These are phyloP conservation scores for Mycena chlorophos DNA, from an alignment of 768 basidiomycete species.

Conservation along the genomic window DNA sequence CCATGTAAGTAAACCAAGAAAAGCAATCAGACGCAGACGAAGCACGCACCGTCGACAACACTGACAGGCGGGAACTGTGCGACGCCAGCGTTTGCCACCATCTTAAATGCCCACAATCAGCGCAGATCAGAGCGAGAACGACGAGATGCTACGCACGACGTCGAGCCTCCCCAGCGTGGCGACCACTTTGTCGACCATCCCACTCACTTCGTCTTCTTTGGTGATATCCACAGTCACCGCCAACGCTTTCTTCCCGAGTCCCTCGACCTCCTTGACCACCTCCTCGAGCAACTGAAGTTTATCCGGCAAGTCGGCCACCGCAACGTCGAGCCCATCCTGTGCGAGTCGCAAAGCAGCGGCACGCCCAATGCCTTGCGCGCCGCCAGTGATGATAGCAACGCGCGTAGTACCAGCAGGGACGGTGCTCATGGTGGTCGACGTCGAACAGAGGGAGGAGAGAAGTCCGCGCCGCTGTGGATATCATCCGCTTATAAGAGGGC, in stretches of 20 bases:
- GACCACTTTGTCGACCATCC: constrained; percentile 27
- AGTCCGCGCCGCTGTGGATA: background rate
- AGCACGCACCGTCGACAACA: constrained; percentile 27
- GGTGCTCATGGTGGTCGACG: background rate
- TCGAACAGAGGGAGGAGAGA: background rate
- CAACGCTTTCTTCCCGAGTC: constrained; percentile 21
- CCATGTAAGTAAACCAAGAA: too few relatives aligned
- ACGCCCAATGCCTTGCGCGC: constrained; percentile 35
- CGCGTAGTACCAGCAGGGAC: constrained; percentile 1
- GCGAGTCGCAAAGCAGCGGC: constrained; percentile 35
- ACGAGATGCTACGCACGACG: constrained; percentile 29
- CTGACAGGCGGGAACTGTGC: background rate
- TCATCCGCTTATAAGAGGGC: background rate
- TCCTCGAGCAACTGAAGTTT: constrained; percentile 22
- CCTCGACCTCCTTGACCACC: constrained; percentile 29
- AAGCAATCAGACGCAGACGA: too few relatives aligned
- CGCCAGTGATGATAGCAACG: constrained; percentile 34
- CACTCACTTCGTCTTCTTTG: constrained; percentile 29
- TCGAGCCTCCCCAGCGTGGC: constrained; percentile 27
- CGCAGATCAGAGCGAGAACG: background rate
- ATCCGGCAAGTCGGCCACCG: constrained; percentile 28
- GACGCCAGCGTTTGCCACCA: constrained; percentile 39
- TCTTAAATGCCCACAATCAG: constrained; percentile 21
- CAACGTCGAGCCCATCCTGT: constrained; percentile 33
- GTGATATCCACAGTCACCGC: constrained; percentile 29